These are phyloP conservation scores for Lactarius hengduanensis DNA, from an alignment of 768 basidiomycete species.

Conservation along the genomic window DNA sequence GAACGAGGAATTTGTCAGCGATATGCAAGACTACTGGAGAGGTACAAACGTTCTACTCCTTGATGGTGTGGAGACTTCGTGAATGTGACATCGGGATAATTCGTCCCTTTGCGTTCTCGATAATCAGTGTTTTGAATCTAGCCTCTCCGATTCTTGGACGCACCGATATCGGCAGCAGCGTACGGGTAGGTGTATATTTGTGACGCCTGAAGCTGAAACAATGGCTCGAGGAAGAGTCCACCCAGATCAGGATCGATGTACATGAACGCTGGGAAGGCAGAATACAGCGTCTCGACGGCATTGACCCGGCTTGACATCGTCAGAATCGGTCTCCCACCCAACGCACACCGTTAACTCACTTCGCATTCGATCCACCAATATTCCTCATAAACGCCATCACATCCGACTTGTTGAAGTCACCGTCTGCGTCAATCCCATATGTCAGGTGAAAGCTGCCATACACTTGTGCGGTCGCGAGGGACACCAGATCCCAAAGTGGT, in stretches of 20 bases:
- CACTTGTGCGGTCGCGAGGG: constrained; percentile 56
- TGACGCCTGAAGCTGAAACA: constrained; percentile 27
- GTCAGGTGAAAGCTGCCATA: constrained; percentile 56
- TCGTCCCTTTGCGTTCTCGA: neutral
- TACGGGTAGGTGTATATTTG: constrained; percentile 22
- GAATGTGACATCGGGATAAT: constrained; percentile 9
- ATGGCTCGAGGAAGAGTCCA: constrained; percentile 26
- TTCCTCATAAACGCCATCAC: constrained; percentile 51
- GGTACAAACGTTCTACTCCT: constrained; percentile 19
- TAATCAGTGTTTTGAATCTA: neutral
- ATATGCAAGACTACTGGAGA: neutral
- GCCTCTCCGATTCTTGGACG: neutral
- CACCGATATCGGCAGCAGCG: constrained; percentile 30
- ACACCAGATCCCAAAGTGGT: constrained; percentile 52
- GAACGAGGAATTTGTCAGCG: neutral
- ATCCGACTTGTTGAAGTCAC: constrained; percentile 51
- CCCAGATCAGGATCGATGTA: constrained; percentile 56
- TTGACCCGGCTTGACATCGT: constrained; percentile 34
- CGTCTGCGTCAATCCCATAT: constrained; percentile 43
- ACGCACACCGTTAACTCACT: neutral
- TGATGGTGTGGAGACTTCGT: neutral
- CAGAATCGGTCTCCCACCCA: neutral
- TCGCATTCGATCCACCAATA: constrained; percentile 1
- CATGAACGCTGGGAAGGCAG: constrained; percentile 50
- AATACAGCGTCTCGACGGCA: constrained; percentile 54